phyloP scores from a whole-genome alignment of 225 moss, liverwort and hornwort species.

The Sphagnum tenellum region DNA sequence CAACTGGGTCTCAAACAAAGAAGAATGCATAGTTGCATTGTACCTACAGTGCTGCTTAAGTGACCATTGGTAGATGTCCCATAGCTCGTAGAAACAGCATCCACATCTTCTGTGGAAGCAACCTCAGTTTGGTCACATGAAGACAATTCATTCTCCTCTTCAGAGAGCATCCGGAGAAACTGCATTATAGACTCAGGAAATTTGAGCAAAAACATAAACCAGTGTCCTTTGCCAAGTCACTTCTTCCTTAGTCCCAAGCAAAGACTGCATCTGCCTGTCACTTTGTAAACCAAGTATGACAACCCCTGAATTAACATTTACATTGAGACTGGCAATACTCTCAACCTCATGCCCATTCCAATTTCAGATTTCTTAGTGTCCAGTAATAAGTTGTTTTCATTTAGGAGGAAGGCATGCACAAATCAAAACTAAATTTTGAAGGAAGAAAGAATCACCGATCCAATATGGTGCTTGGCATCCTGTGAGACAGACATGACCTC shows the following conservation, averaged over 20 bases:
- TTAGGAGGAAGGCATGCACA: too few species aligned
- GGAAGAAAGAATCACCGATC: slow-evolving; percentile 44
- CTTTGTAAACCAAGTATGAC: too few species aligned
- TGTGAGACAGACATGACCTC: slow-evolving; percentile 61
- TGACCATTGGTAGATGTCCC: slow-evolving; percentile 18
- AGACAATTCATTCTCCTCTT: slow-evolving; percentile 34
- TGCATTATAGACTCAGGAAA: slow-evolving; percentile 8
- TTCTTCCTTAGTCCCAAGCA: not conserved
- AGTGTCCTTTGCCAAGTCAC: not conserved
- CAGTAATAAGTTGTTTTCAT: too few species aligned
- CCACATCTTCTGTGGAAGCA: slow-evolving; percentile 63
- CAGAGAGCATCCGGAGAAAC: slow-evolving; percentile 39
- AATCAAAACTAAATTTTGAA: not conserved
- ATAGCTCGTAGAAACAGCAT: slow-evolving; percentile 55
- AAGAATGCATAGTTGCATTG: too few species aligned
- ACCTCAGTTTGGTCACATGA: slow-evolving; percentile 28
- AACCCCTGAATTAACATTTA: too few species aligned
- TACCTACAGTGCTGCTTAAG: too few species aligned
- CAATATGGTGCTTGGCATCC: slow-evolving; percentile 76
- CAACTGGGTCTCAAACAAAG: too few species aligned
- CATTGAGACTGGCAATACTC: too few species aligned
- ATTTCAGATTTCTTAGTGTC: too few species aligned
- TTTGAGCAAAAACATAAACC: too few species aligned
- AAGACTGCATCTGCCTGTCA: too few species aligned
- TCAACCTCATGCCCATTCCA: too few species aligned